Evolutionary conservation across 1,139 yeast species (phyloP).

Genomic region (Kluyveromyces sp.): DNA sequence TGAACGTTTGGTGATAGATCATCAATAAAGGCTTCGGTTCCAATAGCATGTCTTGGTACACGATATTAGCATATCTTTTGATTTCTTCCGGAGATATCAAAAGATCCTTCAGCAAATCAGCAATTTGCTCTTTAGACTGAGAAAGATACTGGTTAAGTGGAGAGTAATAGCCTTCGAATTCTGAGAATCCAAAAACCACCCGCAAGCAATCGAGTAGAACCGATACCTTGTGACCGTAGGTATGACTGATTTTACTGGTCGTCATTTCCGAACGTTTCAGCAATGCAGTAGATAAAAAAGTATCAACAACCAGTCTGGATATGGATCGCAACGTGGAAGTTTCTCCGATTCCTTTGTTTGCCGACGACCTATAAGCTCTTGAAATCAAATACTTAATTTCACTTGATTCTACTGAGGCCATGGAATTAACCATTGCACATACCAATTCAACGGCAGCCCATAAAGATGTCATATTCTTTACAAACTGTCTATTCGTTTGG

Average conservation of each 20-base stretch:
- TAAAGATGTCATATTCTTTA: slow-evolving; percentile 63
- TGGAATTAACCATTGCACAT: slow-evolving; percentile 35
- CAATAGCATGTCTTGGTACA: slow-evolving; percentile 29
- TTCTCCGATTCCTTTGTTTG: slow-evolving; percentile 34
- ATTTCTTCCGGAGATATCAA: slow-evolving; percentile 29
- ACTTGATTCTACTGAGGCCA: slow-evolving; percentile 43
- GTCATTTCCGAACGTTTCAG: slow-evolving; percentile 33
- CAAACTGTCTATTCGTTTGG: slow-evolving; percentile 61
- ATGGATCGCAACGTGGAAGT: slow-evolving; percentile 44
- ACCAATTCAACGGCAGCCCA: slow-evolving; percentile 66
- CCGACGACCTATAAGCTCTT: slow-evolving; percentile 43
- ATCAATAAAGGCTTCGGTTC: slow-evolving; percentile 22
- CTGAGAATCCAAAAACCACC: slow-evolving; percentile 24
- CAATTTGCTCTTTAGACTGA: slow-evolving; percentile 26
- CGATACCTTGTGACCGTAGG: slow-evolving; percentile 15
- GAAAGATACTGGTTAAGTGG: slow-evolving; percentile 30
- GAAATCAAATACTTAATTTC: slow-evolving; percentile 49
- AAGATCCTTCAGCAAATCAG: slow-evolving; percentile 21
- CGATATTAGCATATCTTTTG: slow-evolving; percentile 23
- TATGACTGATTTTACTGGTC: slow-evolving; percentile 6
- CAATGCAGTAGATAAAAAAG: slow-evolving; percentile 47
- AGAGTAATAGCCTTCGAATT: slow-evolving; percentile 26
- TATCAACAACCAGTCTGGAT: slow-evolving; percentile 69
- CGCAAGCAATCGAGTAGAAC: slow-evolving; percentile 19
- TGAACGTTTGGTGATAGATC: slow-evolving; percentile 27